These are phyloP conservation scores for Dictyostelium citrinum DNA, from an alignment of 78 protist species.

Conservation along the genomic window DNA sequence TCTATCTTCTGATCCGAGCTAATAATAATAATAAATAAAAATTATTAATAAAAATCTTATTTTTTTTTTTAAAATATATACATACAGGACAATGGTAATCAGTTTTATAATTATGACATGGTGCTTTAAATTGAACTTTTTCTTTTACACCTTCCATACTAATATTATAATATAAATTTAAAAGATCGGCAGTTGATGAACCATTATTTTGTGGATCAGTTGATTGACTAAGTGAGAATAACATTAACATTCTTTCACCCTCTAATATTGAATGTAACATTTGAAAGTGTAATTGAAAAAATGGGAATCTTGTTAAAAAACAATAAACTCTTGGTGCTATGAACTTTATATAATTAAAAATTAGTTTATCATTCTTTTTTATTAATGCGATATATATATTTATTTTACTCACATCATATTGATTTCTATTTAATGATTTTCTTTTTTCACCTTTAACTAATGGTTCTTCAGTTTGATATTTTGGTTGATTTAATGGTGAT, in stretches of 20 bases:
- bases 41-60: too few relatives aligned
- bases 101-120: constrained; percentile 58
- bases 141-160: constrained; percentile 56
- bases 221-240: constrained; percentile 38
- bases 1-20: constrained; percentile 52
- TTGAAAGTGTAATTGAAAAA: constrained; percentile 73
- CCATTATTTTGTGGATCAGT: constrained; percentile 25
- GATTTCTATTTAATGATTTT: constrained; percentile 43
- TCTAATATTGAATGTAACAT: constrained; percentile 68
- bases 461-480: background rate
- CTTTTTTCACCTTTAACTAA: background rate
- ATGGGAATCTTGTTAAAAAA: constrained; percentile 64
- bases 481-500: constrained; percentile 24
- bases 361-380: background rate
- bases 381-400: background rate
- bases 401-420: constrained; percentile 46
- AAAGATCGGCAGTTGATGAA: constrained; percentile 25
- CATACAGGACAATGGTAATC: constrained; percentile 67
- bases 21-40: background rate
- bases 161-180: constrained; percentile 36
- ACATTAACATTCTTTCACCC: constrained; percentile 67
- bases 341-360: too few relatives aligned
- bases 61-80: too few relatives aligned
- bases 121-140: constrained; percentile 57
- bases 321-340: constrained; percentile 78